Evolutionary conservation across 2,329 filamentous ascomycete species (phyloP).

Genomic region (Colletotrichum shisoi): DNA sequence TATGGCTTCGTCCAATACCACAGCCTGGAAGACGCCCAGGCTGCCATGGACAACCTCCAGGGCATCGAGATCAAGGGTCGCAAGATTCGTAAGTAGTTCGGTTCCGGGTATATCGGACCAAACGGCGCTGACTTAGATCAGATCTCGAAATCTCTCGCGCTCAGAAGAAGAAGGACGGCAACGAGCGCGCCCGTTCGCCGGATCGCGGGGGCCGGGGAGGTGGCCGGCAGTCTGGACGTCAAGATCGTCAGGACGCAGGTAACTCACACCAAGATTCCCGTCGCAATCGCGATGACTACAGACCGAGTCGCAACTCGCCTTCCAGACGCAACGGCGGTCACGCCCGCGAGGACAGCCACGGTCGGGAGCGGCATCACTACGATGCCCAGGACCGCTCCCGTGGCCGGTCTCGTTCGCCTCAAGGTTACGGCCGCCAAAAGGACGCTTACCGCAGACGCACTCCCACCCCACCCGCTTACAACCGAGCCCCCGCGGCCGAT

Average conservation of each 20-base stretch:
- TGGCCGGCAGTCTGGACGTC: slow-evolving; percentile 54
- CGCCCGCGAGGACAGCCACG: slow-evolving; percentile 69
- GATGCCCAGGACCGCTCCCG: slow-evolving; percentile 55
- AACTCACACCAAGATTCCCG: slow-evolving; percentile 51
- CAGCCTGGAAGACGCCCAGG: slow-evolving; percentile 74
- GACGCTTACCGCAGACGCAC: slow-evolving; percentile 72
- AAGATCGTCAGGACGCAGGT: slow-evolving; percentile 59
- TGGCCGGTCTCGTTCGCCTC: slow-evolving; percentile 75
- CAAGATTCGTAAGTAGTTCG: slow-evolving; percentile 80
- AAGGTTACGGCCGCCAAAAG: slow-evolving; percentile 54
- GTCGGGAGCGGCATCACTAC: slow-evolving; percentile 55
- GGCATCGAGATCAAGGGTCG: slow-evolving; percentile 84
- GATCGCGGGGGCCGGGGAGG: slow-evolving; percentile 58
- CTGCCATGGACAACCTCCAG: slow-evolving; percentile 80
- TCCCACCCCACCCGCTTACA: slow-evolving; percentile 65
- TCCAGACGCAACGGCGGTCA: slow-evolving; percentile 65
- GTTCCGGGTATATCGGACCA: slow-evolving; percentile 1
- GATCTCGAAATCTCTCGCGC: slow-evolving; percentile 90
- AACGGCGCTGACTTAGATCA: slow-evolving; percentile 47
- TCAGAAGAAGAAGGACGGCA: slow-evolving; percentile 78
- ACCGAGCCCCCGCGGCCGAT: slow-evolving; percentile 58
- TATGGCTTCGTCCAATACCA: slow-evolving; percentile 98
- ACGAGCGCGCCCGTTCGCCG: slow-evolving; percentile 64
- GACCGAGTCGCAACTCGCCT: slow-evolving; percentile 67
- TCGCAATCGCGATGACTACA: slow-evolving; percentile 69